Evolutionary conservation across 805 yeast genomes (phyloP).

Genomic region (Lipomyces kockii): DNA sequence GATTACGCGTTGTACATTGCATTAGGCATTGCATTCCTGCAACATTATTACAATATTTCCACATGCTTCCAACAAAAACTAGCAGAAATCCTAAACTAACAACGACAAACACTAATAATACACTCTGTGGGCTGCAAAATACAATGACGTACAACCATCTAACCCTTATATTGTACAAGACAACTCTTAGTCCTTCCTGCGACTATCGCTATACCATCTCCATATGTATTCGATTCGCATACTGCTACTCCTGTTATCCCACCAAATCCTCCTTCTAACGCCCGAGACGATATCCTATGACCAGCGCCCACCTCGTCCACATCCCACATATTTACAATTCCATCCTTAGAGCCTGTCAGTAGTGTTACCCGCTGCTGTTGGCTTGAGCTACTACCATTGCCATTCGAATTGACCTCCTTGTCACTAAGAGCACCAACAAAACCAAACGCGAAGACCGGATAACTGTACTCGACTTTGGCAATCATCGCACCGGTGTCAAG

Average conservation of each 20-base stretch:
- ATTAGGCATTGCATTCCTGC: not conserved
- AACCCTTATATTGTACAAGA: constrained; percentile 12
- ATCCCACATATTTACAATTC: constrained; percentile 25
- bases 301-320: constrained; percentile 6
- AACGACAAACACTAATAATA: not conserved
- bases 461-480: constrained; percentile 26
- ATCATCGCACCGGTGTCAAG: constrained; percentile 20
- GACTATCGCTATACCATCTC: constrained; percentile 12
- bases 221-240: not conserved
- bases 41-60: not conserved
- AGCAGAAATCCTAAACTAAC: not conserved
- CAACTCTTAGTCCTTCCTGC: constrained; percentile 21
- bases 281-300: not conserved
- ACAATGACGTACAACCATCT: not conserved
- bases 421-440: not conserved
- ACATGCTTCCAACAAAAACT: not conserved
- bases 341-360: constrained; percentile 33
- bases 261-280: constrained; percentile 17
- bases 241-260: constrained; percentile 25
- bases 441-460: constrained; percentile 31
- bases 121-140: not conserved
- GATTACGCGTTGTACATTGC: not conserved
- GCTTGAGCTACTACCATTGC: not conserved
- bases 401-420: not conserved
- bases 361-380: constrained; percentile 8